Evolutionary conservation across 441 rosid genomes (phyloP).

Genomic region (California macrophylla): DNA sequence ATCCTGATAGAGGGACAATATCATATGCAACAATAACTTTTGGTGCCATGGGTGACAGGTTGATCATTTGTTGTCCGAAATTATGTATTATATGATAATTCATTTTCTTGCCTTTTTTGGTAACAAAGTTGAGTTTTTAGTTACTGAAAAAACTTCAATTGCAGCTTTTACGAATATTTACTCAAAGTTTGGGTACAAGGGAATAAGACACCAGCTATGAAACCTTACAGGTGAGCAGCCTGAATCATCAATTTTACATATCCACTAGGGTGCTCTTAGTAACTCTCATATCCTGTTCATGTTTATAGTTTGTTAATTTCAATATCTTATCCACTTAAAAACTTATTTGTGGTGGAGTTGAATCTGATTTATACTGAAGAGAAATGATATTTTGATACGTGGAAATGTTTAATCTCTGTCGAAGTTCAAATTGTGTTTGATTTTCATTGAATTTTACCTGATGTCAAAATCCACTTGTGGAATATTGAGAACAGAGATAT

Average conservation of each 20-base stretch:
- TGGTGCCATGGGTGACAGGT: conserved; percentile 99
- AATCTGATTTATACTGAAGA: background rate
- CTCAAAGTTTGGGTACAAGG: conserved; percentile 98
- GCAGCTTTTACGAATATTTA: conserved; percentile 95
- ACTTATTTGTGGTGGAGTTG: background rate
- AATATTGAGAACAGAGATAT: conserved; percentile 56
- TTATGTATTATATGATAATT: background rate
- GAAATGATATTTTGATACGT: background rate
- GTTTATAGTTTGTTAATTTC: background rate
- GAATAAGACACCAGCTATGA: conserved; percentile 63
- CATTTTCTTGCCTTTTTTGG: background rate
- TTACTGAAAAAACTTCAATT: conserved; percentile 1
- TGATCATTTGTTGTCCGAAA: background rate
- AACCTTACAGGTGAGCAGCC: conserved; percentile 56
- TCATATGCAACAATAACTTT: conserved; percentile 69
- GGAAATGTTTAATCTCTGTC: background rate
- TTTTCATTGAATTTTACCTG: conserved; percentile 3
- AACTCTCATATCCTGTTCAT: background rate
- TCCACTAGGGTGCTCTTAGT: background rate
- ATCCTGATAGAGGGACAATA: conserved; percentile 48
- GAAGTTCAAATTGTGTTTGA: background rate
- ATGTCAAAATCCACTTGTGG: conserved; percentile 15
- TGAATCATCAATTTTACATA: background rate
- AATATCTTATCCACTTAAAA: background rate
- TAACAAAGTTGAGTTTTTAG: background rate